Percentiles rank a stretch among this genome's conserved stretches.
Conservation (phyloP, 371 early-diverging fungal species). For the Mortierella sp. region DNA sequence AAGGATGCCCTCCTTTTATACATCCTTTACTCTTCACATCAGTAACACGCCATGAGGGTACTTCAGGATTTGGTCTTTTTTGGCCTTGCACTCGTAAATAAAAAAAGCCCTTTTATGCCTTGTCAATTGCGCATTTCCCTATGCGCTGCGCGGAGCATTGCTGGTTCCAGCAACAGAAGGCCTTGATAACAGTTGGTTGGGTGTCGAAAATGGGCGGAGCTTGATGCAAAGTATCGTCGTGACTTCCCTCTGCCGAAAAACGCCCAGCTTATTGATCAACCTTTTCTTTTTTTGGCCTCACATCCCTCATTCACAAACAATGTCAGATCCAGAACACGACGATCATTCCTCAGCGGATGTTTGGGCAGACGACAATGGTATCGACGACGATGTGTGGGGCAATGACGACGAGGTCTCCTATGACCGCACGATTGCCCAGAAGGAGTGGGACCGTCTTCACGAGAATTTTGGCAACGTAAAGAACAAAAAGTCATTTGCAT, state of each 20-base stretch:
- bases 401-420: slow-evolving; percentile 39
- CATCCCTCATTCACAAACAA: neutral
- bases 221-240: neutral
- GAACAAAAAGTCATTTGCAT: neutral
- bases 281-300: slow-evolving; percentile 2
- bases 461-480: slow-evolving; percentile 54
- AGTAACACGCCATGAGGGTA: neutral
- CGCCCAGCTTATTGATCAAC: slow-evolving; percentile 3
- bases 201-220: neutral
- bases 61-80: neutral
- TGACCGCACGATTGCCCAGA: slow-evolving; percentile 52
- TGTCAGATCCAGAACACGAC: slow-evolving; percentile 41
- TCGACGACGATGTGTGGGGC: slow-evolving; percentile 44
- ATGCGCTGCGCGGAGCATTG: neutral
- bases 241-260: neutral
- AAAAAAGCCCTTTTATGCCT: neutral
- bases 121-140: no score
- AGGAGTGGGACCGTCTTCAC: slow-evolving; percentile 50
- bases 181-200: neutral
- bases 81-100: slow-evolving; percentile 3
- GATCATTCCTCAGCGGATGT: slow-evolving; percentile 21
- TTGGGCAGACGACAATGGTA: slow-evolving; percentile 20
- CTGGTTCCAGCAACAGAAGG: neutral
- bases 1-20: neutral
- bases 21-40: neutral